Evolutionary conservation across 495 filamentous ascomycete species (phyloP).

Genomic region (Tuber brumale): DNA sequence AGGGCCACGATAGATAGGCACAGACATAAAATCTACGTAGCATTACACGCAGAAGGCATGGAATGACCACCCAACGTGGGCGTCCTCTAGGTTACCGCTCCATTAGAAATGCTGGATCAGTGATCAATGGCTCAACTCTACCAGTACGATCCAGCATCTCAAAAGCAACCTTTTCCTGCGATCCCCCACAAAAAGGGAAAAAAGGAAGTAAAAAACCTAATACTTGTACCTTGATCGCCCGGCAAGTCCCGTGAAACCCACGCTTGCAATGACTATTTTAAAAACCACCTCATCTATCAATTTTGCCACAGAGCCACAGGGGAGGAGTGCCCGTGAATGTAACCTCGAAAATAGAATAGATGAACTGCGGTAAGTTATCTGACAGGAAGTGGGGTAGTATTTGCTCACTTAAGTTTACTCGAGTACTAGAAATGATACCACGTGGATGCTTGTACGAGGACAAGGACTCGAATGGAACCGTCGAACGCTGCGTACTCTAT

Average conservation of each 20-base stretch:
- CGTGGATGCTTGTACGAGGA: neutral
- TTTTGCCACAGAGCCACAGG: neutral
- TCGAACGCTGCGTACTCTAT: neutral
- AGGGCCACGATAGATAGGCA: neutral
- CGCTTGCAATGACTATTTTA: neutral
- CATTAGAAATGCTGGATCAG: neutral
- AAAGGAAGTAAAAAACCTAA: neutral
- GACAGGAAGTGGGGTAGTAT: neutral
- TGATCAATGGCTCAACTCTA: neutral
- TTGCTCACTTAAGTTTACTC: neutral
- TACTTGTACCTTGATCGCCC: neutral
- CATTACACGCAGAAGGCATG: neutral
- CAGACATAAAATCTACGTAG: neutral
- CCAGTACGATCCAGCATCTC: neutral
- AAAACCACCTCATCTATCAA: neutral
- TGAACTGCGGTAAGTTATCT: neutral
- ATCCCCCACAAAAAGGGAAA: neutral
- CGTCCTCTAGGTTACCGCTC: neutral
- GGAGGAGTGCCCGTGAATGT: neutral
- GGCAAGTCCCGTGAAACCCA: neutral
- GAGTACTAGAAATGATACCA: neutral
- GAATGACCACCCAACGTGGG: neutral
- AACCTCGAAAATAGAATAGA: neutral
- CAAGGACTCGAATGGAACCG: neutral
- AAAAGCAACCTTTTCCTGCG: neutral